Evolutionary conservation across 2,329 filamentous ascomycete species (phyloP).

Genomic region (Aspergillus versicolor): DNA sequence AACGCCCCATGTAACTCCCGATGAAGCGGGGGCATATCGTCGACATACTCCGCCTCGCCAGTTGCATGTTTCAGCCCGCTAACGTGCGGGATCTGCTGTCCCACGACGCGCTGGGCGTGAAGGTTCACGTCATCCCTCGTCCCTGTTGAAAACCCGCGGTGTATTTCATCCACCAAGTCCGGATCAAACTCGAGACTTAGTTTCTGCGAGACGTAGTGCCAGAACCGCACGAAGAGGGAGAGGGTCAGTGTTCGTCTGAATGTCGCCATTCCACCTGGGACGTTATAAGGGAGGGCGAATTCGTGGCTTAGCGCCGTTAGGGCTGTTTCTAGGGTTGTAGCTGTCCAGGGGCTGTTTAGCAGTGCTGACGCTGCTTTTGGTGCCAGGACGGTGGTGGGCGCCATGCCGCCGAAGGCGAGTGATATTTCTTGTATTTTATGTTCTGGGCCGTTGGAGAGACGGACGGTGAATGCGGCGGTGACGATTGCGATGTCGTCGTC

Average conservation of each 20-base stretch:
- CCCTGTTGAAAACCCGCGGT: constrained; percentile 77
- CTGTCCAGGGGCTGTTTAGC: constrained; percentile 18
- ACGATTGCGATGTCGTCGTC: constrained; percentile 99
- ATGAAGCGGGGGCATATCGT: constrained; percentile 82
- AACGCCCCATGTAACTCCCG: constrained; percentile 89
- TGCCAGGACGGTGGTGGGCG: constrained; percentile 83
- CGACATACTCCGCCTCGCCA: constrained; percentile 92
- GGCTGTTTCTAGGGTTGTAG: constrained; percentile 79
- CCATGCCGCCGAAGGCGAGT: constrained; percentile 94
- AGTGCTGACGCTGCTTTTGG: constrained; percentile 74
- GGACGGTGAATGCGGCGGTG: constrained; percentile 77
- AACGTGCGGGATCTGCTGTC: constrained; percentile 78
- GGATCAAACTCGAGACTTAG: constrained; percentile 60
- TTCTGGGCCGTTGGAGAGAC: constrained; percentile 66
- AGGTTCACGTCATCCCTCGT: constrained; percentile 74
- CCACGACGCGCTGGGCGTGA: constrained; percentile 73
- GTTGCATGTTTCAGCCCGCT: constrained; percentile 91
- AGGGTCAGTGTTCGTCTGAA: constrained; percentile 88
- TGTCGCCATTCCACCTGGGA: constrained; percentile 96
- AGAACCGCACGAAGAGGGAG: constrained; percentile 96
- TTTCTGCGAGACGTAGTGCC: constrained; percentile 76
- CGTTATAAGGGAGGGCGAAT: constrained; percentile 83
- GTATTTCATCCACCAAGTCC: constrained; percentile 79
- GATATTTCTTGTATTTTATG: constrained; percentile 68
- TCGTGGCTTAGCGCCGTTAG: constrained; percentile 89